Conservation (phyloP, 2,329 filamentous ascomycete species). For the Diaporthe velutina region DNA sequence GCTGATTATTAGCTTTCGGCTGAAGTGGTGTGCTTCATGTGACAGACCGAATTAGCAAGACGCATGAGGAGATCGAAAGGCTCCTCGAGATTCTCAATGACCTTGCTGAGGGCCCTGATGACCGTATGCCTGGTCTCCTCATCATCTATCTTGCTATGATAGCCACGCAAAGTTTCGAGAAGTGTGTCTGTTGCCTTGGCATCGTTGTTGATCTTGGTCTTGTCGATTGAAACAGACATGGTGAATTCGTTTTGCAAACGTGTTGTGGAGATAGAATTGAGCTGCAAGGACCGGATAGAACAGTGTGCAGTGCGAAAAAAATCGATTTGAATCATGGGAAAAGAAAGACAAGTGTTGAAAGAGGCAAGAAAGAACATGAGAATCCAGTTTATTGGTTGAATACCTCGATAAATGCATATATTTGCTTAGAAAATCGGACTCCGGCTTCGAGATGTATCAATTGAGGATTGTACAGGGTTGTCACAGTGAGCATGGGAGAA, state of each 20-base stretch:
- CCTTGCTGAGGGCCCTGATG: neutral
- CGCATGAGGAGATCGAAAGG: neutral
- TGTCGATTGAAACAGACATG: neutral
- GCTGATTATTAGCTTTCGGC: neutral
- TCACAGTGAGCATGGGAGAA: neutral
- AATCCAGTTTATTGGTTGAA: neutral
- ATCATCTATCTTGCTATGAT: neutral
- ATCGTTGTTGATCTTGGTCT: neutral
- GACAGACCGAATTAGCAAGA: neutral
- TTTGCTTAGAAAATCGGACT: neutral
- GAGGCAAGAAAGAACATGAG: neutral
- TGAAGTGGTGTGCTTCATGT: too few relatives aligned
- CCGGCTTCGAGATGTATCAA: too few relatives aligned
- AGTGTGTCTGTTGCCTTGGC: neutral
- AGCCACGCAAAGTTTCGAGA: neutral
- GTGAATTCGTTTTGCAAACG: neutral
- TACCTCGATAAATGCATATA: neutral
- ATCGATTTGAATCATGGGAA: neutral
- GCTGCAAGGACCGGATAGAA: neutral
- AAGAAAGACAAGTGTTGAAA: neutral
- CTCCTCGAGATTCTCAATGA: slow-evolving; percentile 1
- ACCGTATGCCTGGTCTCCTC: slow-evolving; percentile 2
- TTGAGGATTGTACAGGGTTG: neutral
- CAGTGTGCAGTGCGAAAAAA: neutral
- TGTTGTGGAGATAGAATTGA: too few relatives aligned